Evolutionary conservation across 2,329 filamentous ascomycete species (phyloP), one percentile per base, ranked within the genome.

Genomic region (Neobulgaria alba): DNA sequence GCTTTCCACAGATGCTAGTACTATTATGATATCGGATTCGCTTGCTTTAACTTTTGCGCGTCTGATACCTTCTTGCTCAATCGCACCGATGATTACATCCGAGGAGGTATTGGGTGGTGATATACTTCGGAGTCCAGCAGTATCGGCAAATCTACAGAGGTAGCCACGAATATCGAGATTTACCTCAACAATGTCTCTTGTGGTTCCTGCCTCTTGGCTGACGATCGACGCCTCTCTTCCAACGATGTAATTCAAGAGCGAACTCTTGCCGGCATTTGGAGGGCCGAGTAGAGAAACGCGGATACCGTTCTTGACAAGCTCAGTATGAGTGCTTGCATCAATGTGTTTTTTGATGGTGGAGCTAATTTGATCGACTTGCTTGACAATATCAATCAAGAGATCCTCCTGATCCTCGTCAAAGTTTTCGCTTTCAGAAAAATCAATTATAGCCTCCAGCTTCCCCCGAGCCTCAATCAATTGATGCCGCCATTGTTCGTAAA

Each of bases 351-450:
- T 65, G 44, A 96, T 79, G 42, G 79, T 71, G 20, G 60, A 57
- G 40, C 78, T 66, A 41, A 96, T 74, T 1, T 57, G 60, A 1
- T 61, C 57, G 2, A 94, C 75, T 56, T 88, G 78, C 0, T 50
- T 52, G 1, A 77, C 73, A 20, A 95, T 85, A 36, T 79, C 86
- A 1, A 58, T 61, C 33, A 93, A 71, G 16, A 96, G 69, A 41
- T 84, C 74, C 0, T 71, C 65, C 1, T 87, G 84, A 2, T 85
- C 82, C 62, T 95, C 88, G 52, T 96, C 89, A 56, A 98, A 94
- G 65, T 96, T 85, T 63, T 98, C 90, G 56, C 96, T 92, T 61
- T 98, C 92, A 1, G 86, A 84, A 60, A 98, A 98, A 63, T 98
- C 92, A 47, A 98, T 96, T 51, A 98, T 66, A 0, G 92, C 92